Base-by-base conservation (phyloP, 1,284 basidiomycete genomes). In the Microbotryum lychnidis-dioicae region DNA sequence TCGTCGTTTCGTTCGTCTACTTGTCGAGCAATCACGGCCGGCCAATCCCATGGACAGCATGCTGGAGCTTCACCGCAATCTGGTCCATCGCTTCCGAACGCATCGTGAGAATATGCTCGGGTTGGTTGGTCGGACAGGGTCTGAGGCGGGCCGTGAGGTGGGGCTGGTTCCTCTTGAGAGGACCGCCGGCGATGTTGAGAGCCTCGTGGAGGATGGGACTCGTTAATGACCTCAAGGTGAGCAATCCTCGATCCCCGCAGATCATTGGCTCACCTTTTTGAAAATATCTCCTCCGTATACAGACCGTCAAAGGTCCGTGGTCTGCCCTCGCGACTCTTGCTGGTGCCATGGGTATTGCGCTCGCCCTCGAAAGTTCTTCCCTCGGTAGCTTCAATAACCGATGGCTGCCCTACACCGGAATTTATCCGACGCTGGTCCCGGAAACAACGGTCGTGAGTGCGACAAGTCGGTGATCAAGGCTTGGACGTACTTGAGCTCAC, bases 41-140 rank as follows among this genome's bases (percentile, higher is more conserved):
- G 29, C 6, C 10, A 29, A 1, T 27, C 51, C n/a, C 6, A 21
- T 64, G 63, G 63, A 56, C 61, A 37, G 20, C 47, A 2, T 31
- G 6, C 12, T 66, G 64, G 64, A 4, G 56, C 16, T 21, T 50
- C 3, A 3, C 58, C 16, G 64, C 56, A 0, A 4, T 33, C 0
- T 61, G 45, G 29, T 56, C 47, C 31, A 31, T 63, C 16, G 3
- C 52, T 1, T 58, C 42, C 3, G 58, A 61, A 7, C 50, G 29
- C 4, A 1, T 61, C 9, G 20, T 66, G 6, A 37, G 54, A 12
- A 4, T 9, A 7, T 23, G 9, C 1, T 56, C 48, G 7, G 54
- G 46, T 8, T 4, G 4, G 9, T 29, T 63, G 9, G 18, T 63
- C 12, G n/a, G 48, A 2, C 54, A 54, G 1, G 59, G 56, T 2